Percentiles rank a stretch among this genome's conserved stretches.
Conservation (phyloP, 306 rosid species). For the Trifolium pratense region DNA sequence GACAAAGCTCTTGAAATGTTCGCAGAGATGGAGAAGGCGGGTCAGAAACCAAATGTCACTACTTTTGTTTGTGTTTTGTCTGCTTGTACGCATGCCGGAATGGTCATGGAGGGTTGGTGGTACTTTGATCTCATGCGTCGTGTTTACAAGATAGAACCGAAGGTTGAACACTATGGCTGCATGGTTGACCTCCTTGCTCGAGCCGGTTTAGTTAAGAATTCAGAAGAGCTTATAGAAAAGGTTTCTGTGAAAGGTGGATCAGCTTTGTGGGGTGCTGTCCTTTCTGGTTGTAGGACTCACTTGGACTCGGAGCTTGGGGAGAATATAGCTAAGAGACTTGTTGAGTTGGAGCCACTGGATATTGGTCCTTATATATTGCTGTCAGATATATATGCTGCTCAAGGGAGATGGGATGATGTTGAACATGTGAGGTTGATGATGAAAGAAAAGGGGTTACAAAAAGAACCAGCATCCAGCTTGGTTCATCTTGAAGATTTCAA, state of each 20-base stretch:
- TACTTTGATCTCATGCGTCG: constrained; percentile 61
- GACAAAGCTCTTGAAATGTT: constrained; percentile 58
- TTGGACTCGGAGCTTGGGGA: constrained; percentile 57
- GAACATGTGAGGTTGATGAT: constrained; percentile 64
- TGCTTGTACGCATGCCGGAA: constrained; percentile 64
- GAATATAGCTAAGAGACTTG: constrained; percentile 64
- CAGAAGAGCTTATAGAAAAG: constrained; percentile 56
- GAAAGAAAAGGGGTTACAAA: constrained; percentile 57
- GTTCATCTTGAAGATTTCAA: constrained; percentile 56
- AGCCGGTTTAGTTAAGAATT: constrained; percentile 62
- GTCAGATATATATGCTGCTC: constrained; percentile 64
- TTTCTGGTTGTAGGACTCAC: constrained; percentile 68
- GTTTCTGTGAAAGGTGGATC: constrained; percentile 60
- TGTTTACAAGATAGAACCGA: constrained; percentile 71
- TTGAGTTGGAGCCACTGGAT: constrained; percentile 65
- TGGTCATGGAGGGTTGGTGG: constrained; percentile 83
- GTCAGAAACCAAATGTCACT: constrained; percentile 58
- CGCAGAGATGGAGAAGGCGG: constrained; percentile 60
- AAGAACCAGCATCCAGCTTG: constrained; percentile 53
- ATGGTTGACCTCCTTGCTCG: constrained; percentile 76
- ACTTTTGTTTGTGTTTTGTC: constrained; percentile 65
- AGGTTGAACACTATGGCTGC: constrained; percentile 74
- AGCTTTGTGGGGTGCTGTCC: constrained; percentile 73
- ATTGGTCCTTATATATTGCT: constrained; percentile 64
- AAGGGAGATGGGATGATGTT: constrained; percentile 74